Evolutionary conservation across 2,329 filamentous ascomycete species (phyloP).

Genomic region (Botrytis squamosa): DNA sequence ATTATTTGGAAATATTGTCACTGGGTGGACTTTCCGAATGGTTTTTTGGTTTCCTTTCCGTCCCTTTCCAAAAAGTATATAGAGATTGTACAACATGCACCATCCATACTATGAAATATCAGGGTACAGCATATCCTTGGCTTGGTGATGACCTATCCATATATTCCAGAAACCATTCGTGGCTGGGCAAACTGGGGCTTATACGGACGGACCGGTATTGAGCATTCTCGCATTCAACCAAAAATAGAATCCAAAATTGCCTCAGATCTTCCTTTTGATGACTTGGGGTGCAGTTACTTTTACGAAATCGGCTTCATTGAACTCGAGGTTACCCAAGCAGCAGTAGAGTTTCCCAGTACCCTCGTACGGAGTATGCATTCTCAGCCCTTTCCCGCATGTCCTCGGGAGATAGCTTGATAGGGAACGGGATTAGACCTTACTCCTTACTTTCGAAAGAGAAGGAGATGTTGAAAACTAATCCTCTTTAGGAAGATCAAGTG

Average conservation of each 20-base stretch:
- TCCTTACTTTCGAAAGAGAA: not conserved
- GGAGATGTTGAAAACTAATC: not conserved
- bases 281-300: not conserved
- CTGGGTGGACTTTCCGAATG: not conserved
- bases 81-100: not conserved
- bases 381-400: not conserved
- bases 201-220: not conserved
- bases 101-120: not conserved
- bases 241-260: not conserved
- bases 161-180: slow-evolving; percentile 9
- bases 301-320: not conserved
- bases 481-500: not conserved
- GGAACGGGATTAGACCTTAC: not conserved
- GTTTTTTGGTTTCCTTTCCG: not conserved
- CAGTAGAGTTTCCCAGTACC: not conserved
- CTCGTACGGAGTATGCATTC: not conserved
- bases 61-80: too few species aligned
- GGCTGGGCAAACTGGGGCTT: slow-evolving; percentile 10
- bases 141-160: not conserved
- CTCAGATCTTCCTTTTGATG: not conserved
- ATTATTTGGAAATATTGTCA: not conserved
- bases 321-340: too few species aligned
- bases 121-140: not conserved
- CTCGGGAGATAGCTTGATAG: not conserved
- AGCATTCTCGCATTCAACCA: not conserved